These are phyloP conservation scores for Candida ipomoeae DNA, from an alignment of 805 yeast genomes.

Conservation along the genomic window DNA sequence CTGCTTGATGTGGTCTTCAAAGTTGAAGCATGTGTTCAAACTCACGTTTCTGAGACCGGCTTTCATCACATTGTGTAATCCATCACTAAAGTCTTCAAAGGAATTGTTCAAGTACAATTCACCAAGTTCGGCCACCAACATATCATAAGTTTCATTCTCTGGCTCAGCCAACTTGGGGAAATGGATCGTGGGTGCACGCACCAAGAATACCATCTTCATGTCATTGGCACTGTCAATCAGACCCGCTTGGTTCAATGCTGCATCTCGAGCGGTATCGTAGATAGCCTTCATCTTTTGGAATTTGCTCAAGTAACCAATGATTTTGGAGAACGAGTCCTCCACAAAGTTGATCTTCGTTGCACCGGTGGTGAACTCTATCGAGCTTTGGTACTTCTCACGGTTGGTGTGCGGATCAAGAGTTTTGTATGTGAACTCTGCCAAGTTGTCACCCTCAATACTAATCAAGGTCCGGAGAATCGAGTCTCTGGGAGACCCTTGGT, in stretches of 20 bases:
- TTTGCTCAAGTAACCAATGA: constrained; percentile 63
- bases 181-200: constrained; percentile 78
- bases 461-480: constrained; percentile 62
- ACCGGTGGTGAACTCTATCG: constrained; percentile 64
- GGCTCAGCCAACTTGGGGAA: constrained; percentile 61
- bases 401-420: constrained; percentile 60
- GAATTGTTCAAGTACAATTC: constrained; percentile 69
- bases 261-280: constrained; percentile 86
- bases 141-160: constrained; percentile 44
- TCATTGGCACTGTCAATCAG: constrained; percentile 54
- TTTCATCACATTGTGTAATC: constrained; percentile 49
- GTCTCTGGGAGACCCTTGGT: constrained; percentile 55
- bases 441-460: constrained; percentile 73
- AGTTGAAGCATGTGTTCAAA: constrained; percentile 57
- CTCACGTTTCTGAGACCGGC: constrained; percentile 72
- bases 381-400: constrained; percentile 49
- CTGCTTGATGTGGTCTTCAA: constrained; percentile 45
- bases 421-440: constrained; percentile 81
- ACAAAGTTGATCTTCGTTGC: constrained; percentile 73
- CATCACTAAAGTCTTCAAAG: constrained; percentile 35
- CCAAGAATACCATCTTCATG: constrained; percentile 65
- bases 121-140: constrained; percentile 71
- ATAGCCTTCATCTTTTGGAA: constrained; percentile 81
- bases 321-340: constrained; percentile 70
- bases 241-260: constrained; percentile 79